A percentile compares a stretch with the other conserved stretches of the same genome.
phyloP scores from a whole-genome alignment of 306 rosid species.

The Vigna hirtella region DNA sequence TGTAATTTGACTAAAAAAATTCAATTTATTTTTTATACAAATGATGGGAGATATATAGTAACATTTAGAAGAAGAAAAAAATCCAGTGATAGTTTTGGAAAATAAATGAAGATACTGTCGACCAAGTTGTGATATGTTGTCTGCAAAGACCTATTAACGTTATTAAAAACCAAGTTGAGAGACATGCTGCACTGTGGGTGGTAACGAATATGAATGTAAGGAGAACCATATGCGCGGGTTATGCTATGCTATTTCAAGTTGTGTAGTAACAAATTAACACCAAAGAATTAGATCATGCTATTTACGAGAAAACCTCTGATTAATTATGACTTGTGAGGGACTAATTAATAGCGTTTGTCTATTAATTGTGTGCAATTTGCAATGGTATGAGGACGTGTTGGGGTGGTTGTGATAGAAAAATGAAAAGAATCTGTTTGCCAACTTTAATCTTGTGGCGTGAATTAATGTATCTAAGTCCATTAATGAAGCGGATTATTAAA shows the following conservation, averaged over 20 bases:
- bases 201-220: conserved; percentile 41
- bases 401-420: conserved; percentile 27
- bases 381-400: conserved; percentile 28
- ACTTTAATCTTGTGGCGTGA: conserved; percentile 43
- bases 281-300: background rate
- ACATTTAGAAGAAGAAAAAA: too few relatives aligned
- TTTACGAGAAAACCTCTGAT: background rate
- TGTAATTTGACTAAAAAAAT: too few relatives aligned
- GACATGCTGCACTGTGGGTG: conserved; percentile 55
- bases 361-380: conserved; percentile 29
- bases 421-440: conserved; percentile 41
- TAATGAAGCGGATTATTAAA: conserved; percentile 19
- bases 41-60: too few relatives aligned
- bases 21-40: too few relatives aligned
- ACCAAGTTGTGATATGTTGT: background rate
- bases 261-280: background rate
- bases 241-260: background rate
- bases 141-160: background rate
- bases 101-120: background rate
- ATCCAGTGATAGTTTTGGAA: background rate
- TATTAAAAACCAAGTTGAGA: conserved; percentile 22
- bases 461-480: conserved; percentile 38
- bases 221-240: conserved; percentile 31
- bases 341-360: conserved; percentile 24
- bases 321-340: conserved; percentile 21